phyloP scores from a whole-genome alignment of 306 rosid genomes.

The Ziziphus jujuba region DNA sequence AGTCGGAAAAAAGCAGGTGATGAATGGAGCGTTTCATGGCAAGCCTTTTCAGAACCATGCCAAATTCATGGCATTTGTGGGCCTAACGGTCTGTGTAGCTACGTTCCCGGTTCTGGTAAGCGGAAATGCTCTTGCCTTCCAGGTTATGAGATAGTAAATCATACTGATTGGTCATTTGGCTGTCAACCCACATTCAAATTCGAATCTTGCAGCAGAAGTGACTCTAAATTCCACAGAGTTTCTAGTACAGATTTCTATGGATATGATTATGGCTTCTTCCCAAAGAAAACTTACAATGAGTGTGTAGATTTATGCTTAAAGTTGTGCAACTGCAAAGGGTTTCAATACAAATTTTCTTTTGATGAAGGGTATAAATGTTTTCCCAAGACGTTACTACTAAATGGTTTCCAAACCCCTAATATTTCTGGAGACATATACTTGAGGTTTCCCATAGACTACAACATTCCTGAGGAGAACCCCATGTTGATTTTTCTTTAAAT shows the following conservation, averaged over 20 bases:
- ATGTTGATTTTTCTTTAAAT: no score
- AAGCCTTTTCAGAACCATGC: conserved; percentile 41
- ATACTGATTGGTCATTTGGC: conserved; percentile 16
- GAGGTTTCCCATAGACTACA: conserved; percentile 32
- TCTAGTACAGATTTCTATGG: conserved; percentile 30
- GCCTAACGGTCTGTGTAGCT: conserved; percentile 21
- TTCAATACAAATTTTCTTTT: conserved; percentile 17
- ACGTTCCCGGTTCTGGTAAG: conserved; percentile 10
- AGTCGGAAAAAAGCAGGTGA: conserved; percentile 26
- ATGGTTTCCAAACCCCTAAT: conserved; percentile 33
- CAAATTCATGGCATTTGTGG: conserved; percentile 48
- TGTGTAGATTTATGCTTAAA: conserved; percentile 30
- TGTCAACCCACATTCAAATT: conserved; percentile 30
- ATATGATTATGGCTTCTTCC: conserved; percentile 5
- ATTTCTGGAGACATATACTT: conserved; percentile 37
- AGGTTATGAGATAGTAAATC: conserved; percentile 2
- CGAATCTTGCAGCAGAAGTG: conserved; percentile 12
- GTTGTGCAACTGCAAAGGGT: conserved; percentile 25
- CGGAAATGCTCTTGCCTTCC: conserved; percentile 25
- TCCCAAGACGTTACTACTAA: conserved; percentile 40
- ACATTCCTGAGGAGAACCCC: conserved; percentile 3
- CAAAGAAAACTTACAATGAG: not conserved
- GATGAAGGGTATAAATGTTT: not conserved
- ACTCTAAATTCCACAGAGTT: conserved; percentile 20
- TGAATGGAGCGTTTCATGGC: conserved; percentile 50